These are phyloP conservation scores for Diaporthe sp. DNA, from an alignment of 2,329 filamentous ascomycete genomes.

Conservation along the genomic window DNA sequence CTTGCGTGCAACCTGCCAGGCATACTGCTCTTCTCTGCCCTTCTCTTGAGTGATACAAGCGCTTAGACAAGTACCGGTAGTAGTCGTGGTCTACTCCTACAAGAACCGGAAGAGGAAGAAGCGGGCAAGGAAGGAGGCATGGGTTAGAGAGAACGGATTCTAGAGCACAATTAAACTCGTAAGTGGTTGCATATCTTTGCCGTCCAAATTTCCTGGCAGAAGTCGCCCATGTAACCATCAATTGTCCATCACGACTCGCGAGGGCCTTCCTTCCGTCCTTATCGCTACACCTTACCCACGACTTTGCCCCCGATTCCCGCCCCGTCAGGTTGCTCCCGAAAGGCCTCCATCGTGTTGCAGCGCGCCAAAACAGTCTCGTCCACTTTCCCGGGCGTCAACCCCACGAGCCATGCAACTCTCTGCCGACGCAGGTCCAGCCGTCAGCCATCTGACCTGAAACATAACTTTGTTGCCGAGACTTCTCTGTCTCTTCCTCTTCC, in stretches of 20 bases:
- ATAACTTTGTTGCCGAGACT: neutral
- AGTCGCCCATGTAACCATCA: conserved; percentile 27
- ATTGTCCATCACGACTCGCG: conserved; percentile 1
- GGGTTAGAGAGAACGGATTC: neutral
- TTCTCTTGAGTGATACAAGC: conserved; percentile 20
- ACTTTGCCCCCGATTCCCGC: neutral
- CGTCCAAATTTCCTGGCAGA: conserved; percentile 19
- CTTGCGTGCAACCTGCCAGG: conserved; percentile 13
- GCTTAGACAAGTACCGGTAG: conserved; percentile 5
- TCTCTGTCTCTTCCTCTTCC: neutral
- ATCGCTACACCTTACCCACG: conserved; percentile 33
- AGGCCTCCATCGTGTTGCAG: conserved; percentile 26
- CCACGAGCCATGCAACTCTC: conserved; percentile 31
- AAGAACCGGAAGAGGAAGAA: neutral
- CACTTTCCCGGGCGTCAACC: neutral
- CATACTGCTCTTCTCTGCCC: neutral
- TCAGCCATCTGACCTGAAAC: conserved; percentile 13
- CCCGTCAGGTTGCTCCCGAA: conserved; percentile 27
- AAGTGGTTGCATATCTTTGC: conserved; percentile 36
- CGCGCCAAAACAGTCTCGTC: conserved; percentile 15
- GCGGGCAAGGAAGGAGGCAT: neutral
- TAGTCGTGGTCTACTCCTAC: neutral
- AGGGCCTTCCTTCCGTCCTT: conserved; percentile 4
- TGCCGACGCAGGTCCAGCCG: conserved; percentile 19
- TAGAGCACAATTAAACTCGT: conserved; percentile 31